These are phyloP conservation scores for Arthroderma sp. DNA, from an alignment of 2,329 filamentous ascomycete species.

Conservation along the genomic window DNA sequence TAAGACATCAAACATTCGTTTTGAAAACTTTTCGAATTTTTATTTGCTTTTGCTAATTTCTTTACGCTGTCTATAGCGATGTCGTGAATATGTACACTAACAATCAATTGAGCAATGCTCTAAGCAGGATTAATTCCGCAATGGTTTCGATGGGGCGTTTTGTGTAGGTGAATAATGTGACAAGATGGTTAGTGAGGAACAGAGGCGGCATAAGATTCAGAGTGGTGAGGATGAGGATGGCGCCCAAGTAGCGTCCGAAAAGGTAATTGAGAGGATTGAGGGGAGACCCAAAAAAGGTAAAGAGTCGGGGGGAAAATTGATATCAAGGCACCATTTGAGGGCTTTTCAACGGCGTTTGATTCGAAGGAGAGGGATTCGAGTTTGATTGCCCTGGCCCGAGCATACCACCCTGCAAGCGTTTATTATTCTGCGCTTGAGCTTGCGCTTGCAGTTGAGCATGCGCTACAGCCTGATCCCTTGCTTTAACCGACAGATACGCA, in stretches of 20 bases:
- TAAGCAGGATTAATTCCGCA: no score
- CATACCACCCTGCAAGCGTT: constrained; percentile 26
- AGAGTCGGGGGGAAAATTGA: constrained; percentile 9
- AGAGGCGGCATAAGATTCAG: no score
- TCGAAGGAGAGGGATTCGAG: constrained; percentile 2
- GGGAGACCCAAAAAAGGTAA: constrained; percentile 11
- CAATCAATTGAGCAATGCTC: neutral
- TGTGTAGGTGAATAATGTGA: no score
- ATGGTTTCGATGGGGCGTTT: no score
- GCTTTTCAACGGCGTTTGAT: constrained; percentile 14
- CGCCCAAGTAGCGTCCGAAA: constrained; percentile 8
- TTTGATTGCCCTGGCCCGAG: constrained; percentile 1
- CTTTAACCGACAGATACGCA: constrained; percentile 34
- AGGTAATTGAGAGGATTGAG: constrained; percentile 18
- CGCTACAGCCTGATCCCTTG: constrained; percentile 27
- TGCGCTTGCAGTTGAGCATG: constrained; percentile 31
- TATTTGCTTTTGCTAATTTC: constrained; percentile 10
- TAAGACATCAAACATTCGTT: neutral
- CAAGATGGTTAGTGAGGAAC: no score
- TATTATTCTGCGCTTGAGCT: constrained; percentile 18
- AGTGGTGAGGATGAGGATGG: no score
- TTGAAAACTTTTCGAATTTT: constrained; percentile 10
- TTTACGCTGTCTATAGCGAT: constrained; percentile 8
- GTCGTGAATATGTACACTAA: constrained; percentile 11
- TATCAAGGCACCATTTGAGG: constrained; percentile 10